These are phyloP conservation scores for Cladosporium sp. DNA, from an alignment of 2,329 filamentous ascomycete species.

Conservation along the genomic window DNA sequence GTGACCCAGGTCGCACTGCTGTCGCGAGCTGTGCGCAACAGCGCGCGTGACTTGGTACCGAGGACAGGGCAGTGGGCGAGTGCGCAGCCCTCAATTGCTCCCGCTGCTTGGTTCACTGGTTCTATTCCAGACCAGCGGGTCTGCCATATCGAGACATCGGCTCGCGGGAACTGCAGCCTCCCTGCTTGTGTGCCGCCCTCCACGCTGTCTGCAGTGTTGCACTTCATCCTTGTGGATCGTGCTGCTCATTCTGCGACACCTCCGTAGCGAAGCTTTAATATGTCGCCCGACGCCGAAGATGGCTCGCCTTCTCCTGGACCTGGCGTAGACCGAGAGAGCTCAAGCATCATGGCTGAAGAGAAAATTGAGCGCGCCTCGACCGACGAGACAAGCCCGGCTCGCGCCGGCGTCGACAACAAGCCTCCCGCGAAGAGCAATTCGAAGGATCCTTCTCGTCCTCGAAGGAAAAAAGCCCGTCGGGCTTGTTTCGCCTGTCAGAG, in stretches of 20 bases:
- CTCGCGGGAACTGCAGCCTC: conserved; percentile 7
- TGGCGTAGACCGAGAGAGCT: conserved; percentile 36
- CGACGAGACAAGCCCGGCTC: conserved; percentile 34
- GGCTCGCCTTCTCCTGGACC: conserved; percentile 45
- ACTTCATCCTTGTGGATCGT: conserved; percentile 5
- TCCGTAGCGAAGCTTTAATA: conserved; percentile 33
- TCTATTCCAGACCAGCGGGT: conserved; percentile 12
- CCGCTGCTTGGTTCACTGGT: conserved; percentile 7
- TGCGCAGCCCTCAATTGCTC: conserved; percentile 4
- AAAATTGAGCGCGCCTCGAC: conserved; percentile 35
- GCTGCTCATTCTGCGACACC: conserved; percentile 10
- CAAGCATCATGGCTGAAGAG: conserved; percentile 42
- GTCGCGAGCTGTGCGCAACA: conserved; percentile 5
- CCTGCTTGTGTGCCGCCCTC: conserved; percentile 11
- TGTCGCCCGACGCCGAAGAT: conserved; percentile 47
- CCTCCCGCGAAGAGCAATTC: conserved; percentile 45
- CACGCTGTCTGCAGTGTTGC: conserved; percentile 8
- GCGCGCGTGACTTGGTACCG: conserved; percentile 10
- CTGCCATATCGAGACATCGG: conserved; percentile 5
- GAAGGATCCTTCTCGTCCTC: conserved; percentile 84
- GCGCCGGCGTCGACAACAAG: conserved; percentile 32
- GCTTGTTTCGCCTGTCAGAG: conserved; percentile 96
- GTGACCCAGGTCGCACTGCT: conserved; percentile 2
- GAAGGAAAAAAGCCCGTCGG: conserved; percentile 91
- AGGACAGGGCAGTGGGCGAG: conserved; percentile 4